Base-by-base conservation (phyloP, 176 grass and related monocot species). In the Rhynchospora pubera region DNA sequence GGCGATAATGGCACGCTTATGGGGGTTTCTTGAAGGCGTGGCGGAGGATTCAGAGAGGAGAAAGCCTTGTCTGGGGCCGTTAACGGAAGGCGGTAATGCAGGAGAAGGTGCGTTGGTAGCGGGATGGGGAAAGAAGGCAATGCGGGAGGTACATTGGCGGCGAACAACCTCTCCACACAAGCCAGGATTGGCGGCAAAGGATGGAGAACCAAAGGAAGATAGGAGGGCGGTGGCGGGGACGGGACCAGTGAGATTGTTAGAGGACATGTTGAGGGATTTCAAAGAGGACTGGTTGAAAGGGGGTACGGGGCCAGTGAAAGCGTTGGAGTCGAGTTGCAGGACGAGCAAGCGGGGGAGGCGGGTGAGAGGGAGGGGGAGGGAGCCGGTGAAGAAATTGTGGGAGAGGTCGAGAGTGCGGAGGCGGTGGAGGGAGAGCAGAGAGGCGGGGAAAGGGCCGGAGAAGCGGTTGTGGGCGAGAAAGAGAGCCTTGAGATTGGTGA, bases 381-480 rank as follows among this genome's bases (percentile, higher is more conserved):
- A 62, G 26, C 96, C 96, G 57, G 89, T 52, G 48, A 99, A 84
- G 23, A 84, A 18, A 88, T 99, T 99, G 21, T 79, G 57, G 3
- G 93, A 91, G 47, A 99, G 76, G 79, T 99, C 97, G 64, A 99
- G 87, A 43, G 90, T 93, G 55, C 97, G 89, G 68, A 99, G 91
- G 7, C 93, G 79, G n/a, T 80, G 87, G 7, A 99, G 89, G 1
- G 80, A 81, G 39, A 91, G 84, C 18, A 99, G 65, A 8, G 97
- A 96, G 0, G 84, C 1, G 0, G 97, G 93, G 69, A 99, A 99
- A 0, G 87, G 86, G 0, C 97, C 97, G 4, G 91, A 89, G 91
- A 99, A 93, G 83, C 66, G 93, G 80, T 99, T 99, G 1, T 75
- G 51, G 4, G 85, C 86, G 57, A 99, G 97, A 83, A 66, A 99